Conservation (phyloP, 768 basidiomycete species). For the Trametes punicea region DNA sequence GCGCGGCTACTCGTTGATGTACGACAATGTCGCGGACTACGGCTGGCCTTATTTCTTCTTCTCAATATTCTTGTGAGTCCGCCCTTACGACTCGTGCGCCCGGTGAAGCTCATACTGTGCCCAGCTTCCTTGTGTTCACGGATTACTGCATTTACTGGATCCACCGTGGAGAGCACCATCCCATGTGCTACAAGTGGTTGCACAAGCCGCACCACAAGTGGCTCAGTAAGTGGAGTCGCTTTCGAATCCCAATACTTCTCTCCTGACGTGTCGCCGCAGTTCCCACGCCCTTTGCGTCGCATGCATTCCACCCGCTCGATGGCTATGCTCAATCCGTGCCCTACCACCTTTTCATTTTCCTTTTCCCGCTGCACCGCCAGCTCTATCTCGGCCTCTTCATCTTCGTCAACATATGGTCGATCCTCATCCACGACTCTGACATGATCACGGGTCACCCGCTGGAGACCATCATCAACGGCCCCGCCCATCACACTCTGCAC, state of each 20-base stretch:
- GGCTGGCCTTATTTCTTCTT: conserved; percentile 70
- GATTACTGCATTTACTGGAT: conserved; percentile 96
- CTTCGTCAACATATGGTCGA: conserved; percentile 91
- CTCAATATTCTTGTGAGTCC: conserved; percentile 65
- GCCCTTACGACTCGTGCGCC: background rate
- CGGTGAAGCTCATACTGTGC: background rate
- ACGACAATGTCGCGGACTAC: conserved; percentile 74
- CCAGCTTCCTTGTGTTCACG: conserved; percentile 79
- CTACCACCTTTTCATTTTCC: conserved; percentile 87
- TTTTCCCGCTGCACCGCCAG: conserved; percentile 87
- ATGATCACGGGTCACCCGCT: conserved; percentile 92
- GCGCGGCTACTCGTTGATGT: conserved; percentile 76
- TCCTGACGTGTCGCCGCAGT: conserved; percentile 46
- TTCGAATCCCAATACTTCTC: background rate
- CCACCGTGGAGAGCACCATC: conserved; percentile 87
- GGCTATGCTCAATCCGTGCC: conserved; percentile 93
- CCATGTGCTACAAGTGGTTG: conserved; percentile 79
- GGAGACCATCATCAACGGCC: conserved; percentile 93
- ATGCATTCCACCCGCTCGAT: conserved; percentile 96
- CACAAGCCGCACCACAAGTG: conserved; percentile 99
- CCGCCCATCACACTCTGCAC: conserved; percentile 95
- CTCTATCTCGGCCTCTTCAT: conserved; percentile 86
- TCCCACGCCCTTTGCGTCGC: conserved; percentile 95
- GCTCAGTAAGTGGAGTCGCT: conserved; percentile 66
- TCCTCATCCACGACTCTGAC: conserved; percentile 97